Evolutionary conservation across 1,139 yeast species (phyloP), one percentile per base, ranked within the genome.

Genomic region (Hanseniaspora gamundiae): DNA sequence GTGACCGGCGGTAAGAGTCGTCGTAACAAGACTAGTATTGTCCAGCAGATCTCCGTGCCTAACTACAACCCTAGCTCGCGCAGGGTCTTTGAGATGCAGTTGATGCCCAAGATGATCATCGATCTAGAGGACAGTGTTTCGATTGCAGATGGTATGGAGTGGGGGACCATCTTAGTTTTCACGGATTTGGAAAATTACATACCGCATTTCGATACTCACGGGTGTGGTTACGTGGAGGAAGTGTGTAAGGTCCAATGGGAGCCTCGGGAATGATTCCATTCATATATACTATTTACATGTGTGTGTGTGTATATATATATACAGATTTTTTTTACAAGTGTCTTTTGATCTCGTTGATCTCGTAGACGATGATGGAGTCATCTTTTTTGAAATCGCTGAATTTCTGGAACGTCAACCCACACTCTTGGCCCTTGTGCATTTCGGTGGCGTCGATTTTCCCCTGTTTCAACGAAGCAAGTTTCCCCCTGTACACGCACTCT

Each of bases 161-260:
- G 98, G 98, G 97, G 97, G 2, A 84, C 97, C 0, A 83, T 91
- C 33, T 68, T 86, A 30, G 83, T 88, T 2, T 86, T 82, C 38
- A 84, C 96, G 0, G 93, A 87, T 53, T 64, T 65, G 4, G 82
- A 80, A 49, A 95, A 91, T 59, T 73, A 66, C 49, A 66, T 76
- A 13, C 86, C 93, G 47, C 60, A 69, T 41, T 59, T 71, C 22
- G 82, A 80, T 51, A 71, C 66, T 2, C 68, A 78, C 47, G 74
- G 78, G 39, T 91, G 86, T 19, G 95, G 85, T 0, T 91, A 91
- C 55, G 74, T 80, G 1, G 87, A 84, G 58, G 98, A 91, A 61
- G 84, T 82, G 80, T 83, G 84, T 50, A 95, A 91, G 26, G 95
- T 88, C 11, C 98, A 91, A 63, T 91, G 97, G 97, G 98, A 91